Evolutionary conservation across 768 basidiomycete genomes (phyloP), one percentile per base, ranked within the genome.

Genomic region (Amanita pseudoporphyria): DNA sequence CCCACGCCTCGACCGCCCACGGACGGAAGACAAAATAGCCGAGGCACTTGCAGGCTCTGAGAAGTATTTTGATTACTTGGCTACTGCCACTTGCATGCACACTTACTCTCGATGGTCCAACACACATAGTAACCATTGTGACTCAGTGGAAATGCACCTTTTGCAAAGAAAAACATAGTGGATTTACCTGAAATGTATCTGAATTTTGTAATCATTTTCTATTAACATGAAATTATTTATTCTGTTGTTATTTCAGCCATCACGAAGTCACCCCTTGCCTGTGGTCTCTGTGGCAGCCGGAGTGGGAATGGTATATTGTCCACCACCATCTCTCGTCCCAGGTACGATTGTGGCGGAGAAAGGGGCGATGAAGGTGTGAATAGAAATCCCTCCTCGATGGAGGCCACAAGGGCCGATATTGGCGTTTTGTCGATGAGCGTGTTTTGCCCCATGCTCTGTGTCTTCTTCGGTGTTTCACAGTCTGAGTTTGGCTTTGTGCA

Each of bases 321-420:
- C 35, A 35, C n/a, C 21, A 28, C 7, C n/a, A 24, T 32, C 16
- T 36, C 32, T 18, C 13, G 19, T 13, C 33, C 24, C 14, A 50
- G 21, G 52, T 79, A 76, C 26, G 71, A 66, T 49, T 74, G 67
- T 21, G 77, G 74, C 14, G 80, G 80, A 2, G 82, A 80, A 32
- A 83, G 67, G 2, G 81, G 79, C 1, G 76, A 71, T n/a, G 68
- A 70, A 13, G 81, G 82, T 3, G 81, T 79, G 55, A 78, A 73
- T n/a, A 81, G 61, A 61, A 86, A 86, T 28, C 82, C 84, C 13
- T 71, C 74, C 54, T 85, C 74, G 49, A 86, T 86, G 2, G 81
- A 75, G 13, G 71, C 67, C 39, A 81, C 64, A 26, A 86, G 71
- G 7, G 76, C 68, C 6, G 84, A 83, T 42, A 86, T 86, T 2